These are phyloP conservation scores for Neurospora sp. DNA, from an alignment of 495 filamentous ascomycete genomes.

Conservation along the genomic window DNA sequence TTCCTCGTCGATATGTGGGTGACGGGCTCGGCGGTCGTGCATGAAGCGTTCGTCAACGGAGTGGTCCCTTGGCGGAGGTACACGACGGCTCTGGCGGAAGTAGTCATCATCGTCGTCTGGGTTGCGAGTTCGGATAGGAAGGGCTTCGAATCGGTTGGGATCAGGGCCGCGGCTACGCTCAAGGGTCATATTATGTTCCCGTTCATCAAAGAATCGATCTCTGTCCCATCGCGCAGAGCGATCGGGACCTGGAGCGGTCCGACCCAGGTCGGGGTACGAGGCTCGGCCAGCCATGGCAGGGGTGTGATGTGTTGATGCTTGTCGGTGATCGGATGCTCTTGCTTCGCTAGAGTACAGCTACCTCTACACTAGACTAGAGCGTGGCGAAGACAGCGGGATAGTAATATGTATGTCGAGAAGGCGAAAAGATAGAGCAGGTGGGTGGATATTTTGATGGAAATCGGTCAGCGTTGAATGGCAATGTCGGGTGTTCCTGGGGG, in stretches of 20 bases:
- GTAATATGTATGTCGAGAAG: not conserved
- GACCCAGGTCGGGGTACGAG: constrained; percentile 24
- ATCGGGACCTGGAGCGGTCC: constrained; percentile 17
- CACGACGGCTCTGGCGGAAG: constrained; percentile 7
- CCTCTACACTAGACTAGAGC: not conserved
- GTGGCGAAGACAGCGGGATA: not conserved
- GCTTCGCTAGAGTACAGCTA: not conserved
- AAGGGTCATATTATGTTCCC: constrained; percentile 11
- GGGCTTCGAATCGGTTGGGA: constrained; percentile 23
- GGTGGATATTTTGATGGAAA: not conserved
- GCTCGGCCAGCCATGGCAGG: constrained; percentile 21
- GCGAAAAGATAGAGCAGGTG: not conserved
- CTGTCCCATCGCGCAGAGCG: constrained; percentile 34
- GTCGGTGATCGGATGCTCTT: not conserved
- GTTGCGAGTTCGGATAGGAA: not conserved
- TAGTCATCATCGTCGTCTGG: constrained; percentile 18
- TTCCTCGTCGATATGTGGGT: constrained; percentile 28
- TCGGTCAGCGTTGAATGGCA: not conserved
- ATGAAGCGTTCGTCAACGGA: constrained; percentile 21
- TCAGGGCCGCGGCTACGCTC: constrained; percentile 23
- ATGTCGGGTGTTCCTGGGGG: not conserved
- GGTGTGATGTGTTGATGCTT: not conserved
- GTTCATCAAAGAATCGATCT: constrained; percentile 26
- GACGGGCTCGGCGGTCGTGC: constrained; percentile 17
- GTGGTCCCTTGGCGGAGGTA: constrained; percentile 16